These are phyloP conservation scores for Ophiostoma australiae DNA, from an alignment of 2,329 filamentous ascomycete species.

Conservation along the genomic window DNA sequence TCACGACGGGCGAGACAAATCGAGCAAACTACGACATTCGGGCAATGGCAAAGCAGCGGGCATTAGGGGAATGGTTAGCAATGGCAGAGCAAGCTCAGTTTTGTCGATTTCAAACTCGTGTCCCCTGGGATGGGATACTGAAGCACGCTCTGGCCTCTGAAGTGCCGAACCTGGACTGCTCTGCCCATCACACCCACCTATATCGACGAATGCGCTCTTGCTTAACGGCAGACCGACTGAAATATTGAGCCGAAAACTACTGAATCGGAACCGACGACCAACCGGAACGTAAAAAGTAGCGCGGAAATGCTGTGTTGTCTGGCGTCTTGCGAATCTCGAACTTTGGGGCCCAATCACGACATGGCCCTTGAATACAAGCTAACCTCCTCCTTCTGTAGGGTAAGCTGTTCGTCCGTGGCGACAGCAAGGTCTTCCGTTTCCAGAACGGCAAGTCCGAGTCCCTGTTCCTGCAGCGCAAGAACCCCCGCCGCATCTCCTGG, in stretches of 20 bases:
- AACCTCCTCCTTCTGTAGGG: slow-evolving; percentile 54
- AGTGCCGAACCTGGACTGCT: neutral
- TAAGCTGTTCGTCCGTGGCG: slow-evolving; percentile 98
- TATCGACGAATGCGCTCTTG: neutral
- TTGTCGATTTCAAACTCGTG: neutral
- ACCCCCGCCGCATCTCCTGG: slow-evolving; percentile 98
- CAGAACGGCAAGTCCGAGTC: slow-evolving; percentile 99
- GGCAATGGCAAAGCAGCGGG: neutral
- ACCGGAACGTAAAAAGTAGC: neutral
- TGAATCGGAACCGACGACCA: neutral
- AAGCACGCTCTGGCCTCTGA: neutral
- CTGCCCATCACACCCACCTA: neutral
- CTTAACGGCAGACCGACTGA: too few relatives aligned
- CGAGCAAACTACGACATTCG: neutral
- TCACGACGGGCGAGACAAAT: neutral
- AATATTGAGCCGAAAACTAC: neutral
- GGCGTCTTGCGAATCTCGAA: neutral
- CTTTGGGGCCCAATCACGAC: neutral
- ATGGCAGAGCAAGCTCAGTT: neutral
- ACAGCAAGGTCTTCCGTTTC: slow-evolving; percentile 99
- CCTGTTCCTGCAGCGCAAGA: slow-evolving; percentile 99
- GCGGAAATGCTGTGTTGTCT: neutral
- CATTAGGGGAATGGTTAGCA: neutral
- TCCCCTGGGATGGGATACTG: neutral
- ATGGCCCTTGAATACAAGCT: neutral